phyloP scores from a whole-genome alignment of 163 green algal genomes.

The Chloroidium sp. region DNA sequence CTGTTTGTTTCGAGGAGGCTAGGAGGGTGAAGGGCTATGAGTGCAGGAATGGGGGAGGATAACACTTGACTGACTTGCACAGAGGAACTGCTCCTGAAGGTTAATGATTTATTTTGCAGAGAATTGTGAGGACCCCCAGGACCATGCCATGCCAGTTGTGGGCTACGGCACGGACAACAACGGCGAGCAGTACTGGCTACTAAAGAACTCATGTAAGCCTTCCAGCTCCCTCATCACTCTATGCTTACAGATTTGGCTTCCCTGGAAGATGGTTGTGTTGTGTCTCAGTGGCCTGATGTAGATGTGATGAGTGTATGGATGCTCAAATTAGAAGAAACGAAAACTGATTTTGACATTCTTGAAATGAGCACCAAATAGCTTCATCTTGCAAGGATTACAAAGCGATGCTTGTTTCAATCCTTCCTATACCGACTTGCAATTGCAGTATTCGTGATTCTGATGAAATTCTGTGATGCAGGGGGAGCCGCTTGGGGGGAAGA shows the following conservation, averaged over 20 bases:
- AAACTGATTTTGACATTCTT: not conserved
- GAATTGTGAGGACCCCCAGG: conserved; percentile 8
- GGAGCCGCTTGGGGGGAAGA: conserved; percentile 18
- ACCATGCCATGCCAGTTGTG: conserved; percentile 28
- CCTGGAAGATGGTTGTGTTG: not conserved
- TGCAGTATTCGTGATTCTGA: not conserved
- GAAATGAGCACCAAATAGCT: not conserved
- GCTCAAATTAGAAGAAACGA: not conserved
- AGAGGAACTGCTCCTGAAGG: not conserved
- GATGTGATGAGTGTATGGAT: not conserved
- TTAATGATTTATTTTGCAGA: not conserved
- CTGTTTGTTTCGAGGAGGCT: too few relatives aligned
- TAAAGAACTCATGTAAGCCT: not conserved
- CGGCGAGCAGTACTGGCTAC: not conserved
- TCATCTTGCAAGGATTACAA: not conserved
- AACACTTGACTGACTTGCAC: not conserved
- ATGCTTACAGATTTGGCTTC: too few relatives aligned
- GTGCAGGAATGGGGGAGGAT: not conserved
- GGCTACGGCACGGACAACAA: conserved; percentile 16
- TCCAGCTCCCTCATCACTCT: too few relatives aligned
- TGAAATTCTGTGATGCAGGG: conserved; percentile 8
- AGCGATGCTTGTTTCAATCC: not conserved
- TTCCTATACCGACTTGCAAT: not conserved
- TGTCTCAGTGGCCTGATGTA: not conserved
- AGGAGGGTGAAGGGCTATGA: too few relatives aligned